A percentile compares a stretch with the other conserved stretches of the same genome.
phyloP scores from a whole-genome alignment of 139 green algal species.

The Picochlorum sp. region DNA sequence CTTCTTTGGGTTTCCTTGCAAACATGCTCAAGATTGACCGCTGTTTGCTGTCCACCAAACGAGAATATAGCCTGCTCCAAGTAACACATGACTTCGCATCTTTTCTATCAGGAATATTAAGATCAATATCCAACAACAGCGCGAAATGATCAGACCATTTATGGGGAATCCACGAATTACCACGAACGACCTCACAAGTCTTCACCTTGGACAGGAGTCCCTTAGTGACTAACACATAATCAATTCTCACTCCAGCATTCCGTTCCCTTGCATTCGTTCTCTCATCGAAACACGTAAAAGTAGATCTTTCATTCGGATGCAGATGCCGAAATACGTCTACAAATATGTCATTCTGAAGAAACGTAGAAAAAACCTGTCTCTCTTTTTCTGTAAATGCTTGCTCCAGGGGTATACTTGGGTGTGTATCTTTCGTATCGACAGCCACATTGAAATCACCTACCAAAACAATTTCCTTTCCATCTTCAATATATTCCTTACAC shows the following conservation, averaged over 20 bases:
- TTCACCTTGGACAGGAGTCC: constrained; percentile 33
- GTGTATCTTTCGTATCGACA: constrained; percentile 26
- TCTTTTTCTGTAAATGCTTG: constrained; percentile 27
- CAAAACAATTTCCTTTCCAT: constrained; percentile 35
- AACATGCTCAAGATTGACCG: constrained; percentile 32
- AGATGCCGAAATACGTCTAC: constrained; percentile 43
- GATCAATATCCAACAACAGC: background rate
- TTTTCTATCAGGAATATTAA: constrained; percentile 4
- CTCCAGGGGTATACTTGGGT: constrained; percentile 18
- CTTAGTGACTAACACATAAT: constrained; percentile 44
- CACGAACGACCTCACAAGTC: constrained; percentile 42
- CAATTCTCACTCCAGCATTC: constrained; percentile 59
- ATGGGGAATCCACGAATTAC: constrained; percentile 32
- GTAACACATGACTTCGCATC: background rate
- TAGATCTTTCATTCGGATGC: constrained; percentile 10
- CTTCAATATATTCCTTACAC: constrained; percentile 20
- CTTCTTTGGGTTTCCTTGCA: background rate
- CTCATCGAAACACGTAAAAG: constrained; percentile 48
- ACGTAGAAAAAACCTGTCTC: constrained; percentile 7
- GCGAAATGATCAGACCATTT: constrained; percentile 51
- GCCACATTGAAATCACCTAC: constrained; percentile 58
- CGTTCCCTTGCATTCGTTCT: constrained; percentile 48
- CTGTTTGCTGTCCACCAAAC: constrained; percentile 36
- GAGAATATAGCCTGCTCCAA: constrained; percentile 15
- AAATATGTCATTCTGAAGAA: constrained; percentile 17